Evolutionary conservation across 78 protist genomes (phyloP), one percentile per base, ranked within the genome.

Genomic region (Trichosphaerium sp.): DNA sequence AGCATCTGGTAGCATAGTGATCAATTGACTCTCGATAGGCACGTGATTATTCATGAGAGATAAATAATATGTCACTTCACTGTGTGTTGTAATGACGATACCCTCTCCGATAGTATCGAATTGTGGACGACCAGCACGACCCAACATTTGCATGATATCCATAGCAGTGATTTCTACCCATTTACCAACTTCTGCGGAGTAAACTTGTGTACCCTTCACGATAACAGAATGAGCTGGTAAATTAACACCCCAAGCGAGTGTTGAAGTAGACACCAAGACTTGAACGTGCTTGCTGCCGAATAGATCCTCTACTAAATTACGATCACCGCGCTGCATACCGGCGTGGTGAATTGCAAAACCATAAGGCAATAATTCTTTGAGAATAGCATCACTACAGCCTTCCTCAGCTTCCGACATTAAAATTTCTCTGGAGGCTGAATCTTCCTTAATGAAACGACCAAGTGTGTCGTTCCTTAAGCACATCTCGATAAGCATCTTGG

Each of bases 201-300:
- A 96, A 1, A 94, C 75, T 59, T 91, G 94, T 1, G 99, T 98
- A 15, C 99, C 99, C 66, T 96, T 97, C 80, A 98, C 94, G 69
- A 97, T 92, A 26, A 98, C 99, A 0, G 97, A 72, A 75, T 97
- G 97, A 3, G 99, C 99, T 25, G 99, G 99, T 21, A 98, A 70
- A 84, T 98, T 98, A 39, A 98, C 99, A 47, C 99, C 99, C 99
- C 99, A 98, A 7, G 99, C 99, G 14, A 98, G 84, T 15, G 99
- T 98, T 15, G 99, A 92, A 0, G 99, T 98, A 8, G 95, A 85
- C 40, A 93, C 88, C 11, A 96, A 82, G 23, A 93, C 96, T 63
- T 88, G 88, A n/a, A 95, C 34, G 72, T 83, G 91, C 18, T 88
- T 54, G 26, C 75, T 93, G 8, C 71, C 85, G 52, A 95, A 96